These are phyloP conservation scores for Fusarium burgessii DNA, from an alignment of 2,329 filamentous ascomycete genomes.

Conservation along the genomic window DNA sequence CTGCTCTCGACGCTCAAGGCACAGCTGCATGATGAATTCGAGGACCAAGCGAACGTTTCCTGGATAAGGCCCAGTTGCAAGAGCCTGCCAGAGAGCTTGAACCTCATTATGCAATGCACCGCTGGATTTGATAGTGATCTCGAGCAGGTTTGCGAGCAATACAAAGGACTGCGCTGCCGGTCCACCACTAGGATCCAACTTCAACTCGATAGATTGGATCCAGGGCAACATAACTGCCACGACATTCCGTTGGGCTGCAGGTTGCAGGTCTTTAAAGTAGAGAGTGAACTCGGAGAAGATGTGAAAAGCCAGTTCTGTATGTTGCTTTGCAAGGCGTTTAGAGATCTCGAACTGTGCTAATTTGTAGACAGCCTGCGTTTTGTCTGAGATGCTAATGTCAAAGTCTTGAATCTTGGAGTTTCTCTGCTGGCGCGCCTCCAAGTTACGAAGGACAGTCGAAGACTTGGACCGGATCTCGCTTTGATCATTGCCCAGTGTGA, in stretches of 20 bases:
- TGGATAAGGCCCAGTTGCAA: constrained; percentile 91
- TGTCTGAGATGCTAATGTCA: constrained; percentile 98
- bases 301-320: constrained; percentile 89
- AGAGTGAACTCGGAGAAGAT: constrained; percentile 96
- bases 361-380: constrained; percentile 98
- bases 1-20: constrained; percentile 92
- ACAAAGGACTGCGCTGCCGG: constrained; percentile 95
- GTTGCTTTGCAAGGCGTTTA: constrained; percentile 86
- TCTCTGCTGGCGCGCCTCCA: constrained; percentile 82
- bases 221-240: constrained; percentile 94
- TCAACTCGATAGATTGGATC: constrained; percentile 94
- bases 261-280: constrained; percentile 89
- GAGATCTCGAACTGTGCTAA: constrained; percentile 97
- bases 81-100: constrained; percentile 95
- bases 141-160: constrained; percentile 91
- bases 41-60: constrained; percentile 95
- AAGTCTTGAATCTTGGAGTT: constrained; percentile 96
- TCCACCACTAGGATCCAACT: constrained; percentile 90
- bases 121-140: constrained; percentile 94
- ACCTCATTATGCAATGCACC: constrained; percentile 94
- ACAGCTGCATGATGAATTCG: constrained; percentile 95
- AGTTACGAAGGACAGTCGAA: constrained; percentile 79
- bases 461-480: constrained; percentile 91
- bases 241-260: constrained; percentile 89
- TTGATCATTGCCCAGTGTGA: constrained; percentile 91